Percentiles rank a stretch among this genome's conserved stretches.
phyloP scores from a whole-genome alignment of 2,329 filamentous ascomycete species.

The Ascochyta koolunga region DNA sequence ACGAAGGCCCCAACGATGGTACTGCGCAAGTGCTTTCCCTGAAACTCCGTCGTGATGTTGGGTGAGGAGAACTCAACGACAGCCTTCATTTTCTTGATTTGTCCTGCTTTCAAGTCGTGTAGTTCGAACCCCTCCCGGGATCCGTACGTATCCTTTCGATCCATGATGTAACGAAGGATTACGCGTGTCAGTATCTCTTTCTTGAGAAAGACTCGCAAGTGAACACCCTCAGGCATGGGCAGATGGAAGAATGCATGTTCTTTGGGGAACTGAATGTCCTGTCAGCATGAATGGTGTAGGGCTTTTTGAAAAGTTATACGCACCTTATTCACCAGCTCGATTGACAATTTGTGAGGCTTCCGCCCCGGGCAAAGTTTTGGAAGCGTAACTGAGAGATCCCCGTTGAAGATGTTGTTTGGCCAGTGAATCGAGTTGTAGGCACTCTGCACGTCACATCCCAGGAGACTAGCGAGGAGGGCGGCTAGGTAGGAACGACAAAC shows the following conservation, averaged over 20 bases:
- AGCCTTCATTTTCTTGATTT: too few relatives aligned
- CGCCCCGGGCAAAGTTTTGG: conserved; percentile 34
- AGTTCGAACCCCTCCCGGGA: too few relatives aligned
- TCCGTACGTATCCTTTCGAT: conserved; percentile 64
- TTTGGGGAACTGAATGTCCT: conserved; percentile 74
- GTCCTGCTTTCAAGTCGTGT: too few relatives aligned
- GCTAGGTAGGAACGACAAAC: conserved; percentile 33
- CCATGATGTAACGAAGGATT: conserved; percentile 68
- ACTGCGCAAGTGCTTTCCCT: conserved; percentile 69
- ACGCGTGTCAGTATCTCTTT: conserved; percentile 62
- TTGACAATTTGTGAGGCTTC: conserved; percentile 23
- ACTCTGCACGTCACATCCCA: conserved; percentile 19
- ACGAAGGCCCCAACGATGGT: conserved; percentile 70
- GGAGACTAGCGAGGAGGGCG: conserved; percentile 20
- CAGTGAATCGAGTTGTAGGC: conserved; percentile 37
- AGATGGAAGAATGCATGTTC: conserved; percentile 69
- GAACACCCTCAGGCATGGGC: conserved; percentile 65
- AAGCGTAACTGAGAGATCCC: conserved; percentile 36
- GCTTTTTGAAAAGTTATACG: too few relatives aligned
- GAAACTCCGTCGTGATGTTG: conserved; percentile 75
- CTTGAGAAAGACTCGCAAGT: conserved; percentile 73
- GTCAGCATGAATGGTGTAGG: too few relatives aligned
- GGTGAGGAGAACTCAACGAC: conserved; percentile 77
- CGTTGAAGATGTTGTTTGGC: conserved; percentile 40
- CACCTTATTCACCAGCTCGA: conserved; percentile 34